Evolutionary conservation across 306 rosid species (phyloP).

Genomic region (Malus domestica): DNA sequence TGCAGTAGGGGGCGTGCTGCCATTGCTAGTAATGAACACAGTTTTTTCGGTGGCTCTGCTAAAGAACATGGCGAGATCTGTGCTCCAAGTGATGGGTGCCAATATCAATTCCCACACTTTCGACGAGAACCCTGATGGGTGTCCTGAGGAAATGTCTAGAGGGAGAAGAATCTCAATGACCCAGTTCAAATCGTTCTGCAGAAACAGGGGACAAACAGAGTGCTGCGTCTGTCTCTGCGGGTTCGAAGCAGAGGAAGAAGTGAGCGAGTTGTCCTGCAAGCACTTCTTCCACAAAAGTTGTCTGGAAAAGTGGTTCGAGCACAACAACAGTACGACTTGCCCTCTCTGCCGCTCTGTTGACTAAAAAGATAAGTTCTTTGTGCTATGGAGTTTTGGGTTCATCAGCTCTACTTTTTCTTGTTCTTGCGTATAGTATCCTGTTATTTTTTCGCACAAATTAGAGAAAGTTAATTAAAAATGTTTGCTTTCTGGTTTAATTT

Average conservation of each 20-base stretch:
- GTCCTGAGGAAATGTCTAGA: constrained; percentile 3
- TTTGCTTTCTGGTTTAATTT: not conserved
- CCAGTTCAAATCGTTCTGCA: constrained; percentile 41
- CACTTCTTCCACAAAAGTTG: constrained; percentile 77
- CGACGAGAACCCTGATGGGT: constrained; percentile 27
- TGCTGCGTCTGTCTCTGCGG: constrained; percentile 73
- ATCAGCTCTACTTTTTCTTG: not conserved
- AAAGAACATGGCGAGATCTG: constrained; percentile 58
- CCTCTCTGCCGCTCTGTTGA: constrained; percentile 75
- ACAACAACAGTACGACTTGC: constrained; percentile 42
- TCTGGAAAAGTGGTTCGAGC: constrained; percentile 67
- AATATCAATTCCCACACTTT: constrained; percentile 1
- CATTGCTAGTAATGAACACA: constrained; percentile 56
- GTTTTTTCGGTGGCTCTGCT: constrained; percentile 44
- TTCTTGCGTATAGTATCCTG: not conserved
- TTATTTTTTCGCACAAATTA: not conserved
- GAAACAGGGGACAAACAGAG: constrained; percentile 8
- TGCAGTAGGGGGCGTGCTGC: constrained; percentile 55
- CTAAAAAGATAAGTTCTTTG: not conserved
- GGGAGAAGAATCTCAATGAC: constrained; percentile 49
- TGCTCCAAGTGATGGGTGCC: constrained; percentile 37
- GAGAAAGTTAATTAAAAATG: not conserved
- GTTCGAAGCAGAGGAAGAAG: constrained; percentile 66
- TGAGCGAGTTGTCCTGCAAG: constrained; percentile 69
- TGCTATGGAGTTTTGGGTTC: not conserved